Evolutionary conservation across 2,329 filamentous ascomycete species (phyloP).

Genomic region (Trichoderma harzianum): DNA sequence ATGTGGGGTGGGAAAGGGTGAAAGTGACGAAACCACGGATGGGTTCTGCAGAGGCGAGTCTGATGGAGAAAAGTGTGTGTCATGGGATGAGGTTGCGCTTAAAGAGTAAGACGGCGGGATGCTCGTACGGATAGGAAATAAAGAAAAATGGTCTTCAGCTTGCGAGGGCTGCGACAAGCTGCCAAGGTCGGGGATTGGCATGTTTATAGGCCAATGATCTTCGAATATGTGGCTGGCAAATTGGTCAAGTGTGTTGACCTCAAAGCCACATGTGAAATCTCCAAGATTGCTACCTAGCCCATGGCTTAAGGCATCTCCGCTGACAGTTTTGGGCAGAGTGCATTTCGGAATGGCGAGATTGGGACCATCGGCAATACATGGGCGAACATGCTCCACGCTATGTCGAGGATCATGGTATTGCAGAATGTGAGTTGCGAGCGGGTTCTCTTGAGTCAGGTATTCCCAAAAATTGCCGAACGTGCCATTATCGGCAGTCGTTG

Average conservation of each 20-base stretch:
- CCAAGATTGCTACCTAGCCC: conserved; percentile 20
- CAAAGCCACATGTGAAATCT: conserved; percentile 29
- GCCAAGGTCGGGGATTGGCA: background rate
- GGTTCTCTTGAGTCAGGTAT: conserved; percentile 24
- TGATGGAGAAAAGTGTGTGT: conserved; percentile 24
- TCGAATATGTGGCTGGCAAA: conserved; percentile 32
- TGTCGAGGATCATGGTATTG: conserved; percentile 30
- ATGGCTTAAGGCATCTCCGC: conserved; percentile 18
- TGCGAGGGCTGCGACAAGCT: background rate
- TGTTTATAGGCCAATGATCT: conserved; percentile 23
- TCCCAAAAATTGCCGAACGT: conserved; percentile 21
- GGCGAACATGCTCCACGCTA: conserved; percentile 23
- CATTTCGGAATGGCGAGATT: conserved; percentile 27
- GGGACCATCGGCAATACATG: conserved; percentile 30
- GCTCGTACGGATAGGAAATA: background rate
- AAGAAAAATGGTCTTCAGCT: background rate
- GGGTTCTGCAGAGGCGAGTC: conserved; percentile 25
- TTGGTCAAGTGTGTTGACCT: conserved; percentile 26
- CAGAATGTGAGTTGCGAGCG: conserved; percentile 30
- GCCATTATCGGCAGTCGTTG: conserved; percentile 14
- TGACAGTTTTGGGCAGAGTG: conserved; percentile 27
- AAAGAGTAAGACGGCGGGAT: conserved; percentile 7
- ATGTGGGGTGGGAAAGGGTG: conserved; percentile 28
- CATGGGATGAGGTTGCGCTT: background rate
- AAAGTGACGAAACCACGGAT: conserved; percentile 25